phyloP scores from a whole-genome alignment of 176 grass and related monocot species.

The Areca catechu region DNA sequence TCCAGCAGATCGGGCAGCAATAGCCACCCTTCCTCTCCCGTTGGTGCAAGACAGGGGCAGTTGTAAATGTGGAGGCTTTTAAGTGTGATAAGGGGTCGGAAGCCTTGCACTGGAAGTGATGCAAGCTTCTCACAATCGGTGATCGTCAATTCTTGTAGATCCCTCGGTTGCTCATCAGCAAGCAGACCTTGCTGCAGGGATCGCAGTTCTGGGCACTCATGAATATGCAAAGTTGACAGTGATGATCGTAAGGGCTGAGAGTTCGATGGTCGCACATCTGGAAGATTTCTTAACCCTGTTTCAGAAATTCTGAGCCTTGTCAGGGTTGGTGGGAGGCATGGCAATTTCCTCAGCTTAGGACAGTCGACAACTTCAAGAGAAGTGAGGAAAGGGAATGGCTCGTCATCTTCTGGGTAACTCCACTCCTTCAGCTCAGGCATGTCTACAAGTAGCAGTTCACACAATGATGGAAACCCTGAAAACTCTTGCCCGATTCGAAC shows the following conservation, averaged over 20 bases:
- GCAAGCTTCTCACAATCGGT: constrained; percentile 33
- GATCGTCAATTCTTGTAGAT: constrained; percentile 41
- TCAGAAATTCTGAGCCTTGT: constrained; percentile 50
- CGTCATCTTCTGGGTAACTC: constrained; percentile 20
- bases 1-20: constrained; percentile 37
- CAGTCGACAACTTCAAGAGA: constrained; percentile 45
- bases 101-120: constrained; percentile 39
- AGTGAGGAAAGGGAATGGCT: constrained; percentile 40
- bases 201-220: constrained; percentile 39
- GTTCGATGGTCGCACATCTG: constrained; percentile 26
- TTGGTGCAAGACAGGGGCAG: constrained; percentile 32
- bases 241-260: constrained; percentile 16
- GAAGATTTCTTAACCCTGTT: constrained; percentile 40
- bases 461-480: constrained; percentile 52
- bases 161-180: constrained; percentile 31
- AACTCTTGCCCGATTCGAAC: constrained; percentile 49
- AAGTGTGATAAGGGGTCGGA: constrained; percentile 32
- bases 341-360: constrained; percentile 33
- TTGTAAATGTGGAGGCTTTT: constrained; percentile 52
- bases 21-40: constrained; percentile 13
- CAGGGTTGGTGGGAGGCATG: constrained; percentile 35
- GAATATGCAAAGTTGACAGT: constrained; percentile 40
- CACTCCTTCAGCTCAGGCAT: constrained; percentile 42
- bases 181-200: constrained; percentile 52
- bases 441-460: constrained; percentile 42